Evolutionary conservation across 345 rosid species (phyloP).

Genomic region (Acer campestre): DNA sequence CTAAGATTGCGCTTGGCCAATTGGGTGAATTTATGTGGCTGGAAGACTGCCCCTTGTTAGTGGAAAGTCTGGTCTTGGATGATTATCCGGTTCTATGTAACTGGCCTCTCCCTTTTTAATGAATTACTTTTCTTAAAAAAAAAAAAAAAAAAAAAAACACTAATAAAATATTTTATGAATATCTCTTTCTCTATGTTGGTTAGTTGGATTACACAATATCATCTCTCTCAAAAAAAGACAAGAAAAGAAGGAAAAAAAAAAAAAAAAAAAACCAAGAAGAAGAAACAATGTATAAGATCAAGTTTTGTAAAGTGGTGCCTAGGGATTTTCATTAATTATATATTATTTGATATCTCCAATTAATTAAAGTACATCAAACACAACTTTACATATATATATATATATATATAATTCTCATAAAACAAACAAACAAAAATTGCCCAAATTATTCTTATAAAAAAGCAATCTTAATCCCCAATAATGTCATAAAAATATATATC

Average conservation of each 20-base stretch:
- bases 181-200: not conserved
- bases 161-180: not conserved
- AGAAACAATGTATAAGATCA: not conserved
- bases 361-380: not conserved
- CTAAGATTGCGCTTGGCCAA: too few relatives aligned
- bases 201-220: not conserved
- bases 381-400: not conserved
- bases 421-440: not conserved
- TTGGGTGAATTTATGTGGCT: too few relatives aligned
- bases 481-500: not conserved
- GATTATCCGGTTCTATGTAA: too few relatives aligned
- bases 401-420: not conserved
- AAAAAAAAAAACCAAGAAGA: too few relatives aligned
- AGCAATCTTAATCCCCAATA: not conserved
- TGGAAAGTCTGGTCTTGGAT: too few relatives aligned
- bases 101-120: too few relatives aligned
- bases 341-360: not conserved
- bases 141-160: too few relatives aligned
- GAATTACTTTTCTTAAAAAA: too few relatives aligned
- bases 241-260: too few relatives aligned
- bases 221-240: constrained; percentile 1
- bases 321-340: not conserved
- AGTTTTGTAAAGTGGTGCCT: not conserved
- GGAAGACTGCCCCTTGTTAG: too few relatives aligned
- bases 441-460: not conserved